Evolutionary conservation across 352 stramenopile genomes (phyloP), one percentile per base, ranked within the genome.

Genomic region (Globisporangium takayamanum): DNA sequence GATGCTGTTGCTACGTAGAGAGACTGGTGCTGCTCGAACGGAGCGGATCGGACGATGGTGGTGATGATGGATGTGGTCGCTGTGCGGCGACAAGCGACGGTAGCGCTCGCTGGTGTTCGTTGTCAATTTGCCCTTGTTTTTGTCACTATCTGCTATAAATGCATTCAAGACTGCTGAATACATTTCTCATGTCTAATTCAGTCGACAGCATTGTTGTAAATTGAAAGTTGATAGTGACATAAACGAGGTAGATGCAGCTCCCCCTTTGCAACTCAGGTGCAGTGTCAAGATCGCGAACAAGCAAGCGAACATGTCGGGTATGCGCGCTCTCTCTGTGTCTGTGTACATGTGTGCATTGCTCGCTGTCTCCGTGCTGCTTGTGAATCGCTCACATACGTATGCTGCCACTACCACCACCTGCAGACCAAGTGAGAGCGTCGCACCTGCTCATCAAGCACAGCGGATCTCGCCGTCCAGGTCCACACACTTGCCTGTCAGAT

Each of bases 371-470:
- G 11, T 16, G 6, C n/a, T 6, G 33, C 11, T 7, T 28, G 10
- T 10, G 46, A 14, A 14, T 16, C 26, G 28, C 28, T 30, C 22
- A n/a, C 22, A 36, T 12, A 15, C 33, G 20, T 18, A 4, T 46
- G 11, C 2, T 18, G 0, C 51, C 7, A 20, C 33, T 46, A 15
- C 18, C 1, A 50, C 25, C 22, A 36, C 14, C 22, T 28, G 12
- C 57, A 85, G 80, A 87, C 10, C 80, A 92, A 88, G 80, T 94
- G 22, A 72, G 74, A 56, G 87, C 84, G 36, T 88, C 80, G 62
- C 95, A 98, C 70, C 73, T 98, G 67, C 87, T 98, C 11, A 95
- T 98, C 68, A 98, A 98, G 80, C 93, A 98, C 79, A 90, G 83
- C 45, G 88, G 87, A 50, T 97, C 89, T 56, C 84, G 92, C 55